These are phyloP conservation scores for Leishmania martiniquensis DNA, from an alignment of 208 protist species.

Conservation along the genomic window DNA sequence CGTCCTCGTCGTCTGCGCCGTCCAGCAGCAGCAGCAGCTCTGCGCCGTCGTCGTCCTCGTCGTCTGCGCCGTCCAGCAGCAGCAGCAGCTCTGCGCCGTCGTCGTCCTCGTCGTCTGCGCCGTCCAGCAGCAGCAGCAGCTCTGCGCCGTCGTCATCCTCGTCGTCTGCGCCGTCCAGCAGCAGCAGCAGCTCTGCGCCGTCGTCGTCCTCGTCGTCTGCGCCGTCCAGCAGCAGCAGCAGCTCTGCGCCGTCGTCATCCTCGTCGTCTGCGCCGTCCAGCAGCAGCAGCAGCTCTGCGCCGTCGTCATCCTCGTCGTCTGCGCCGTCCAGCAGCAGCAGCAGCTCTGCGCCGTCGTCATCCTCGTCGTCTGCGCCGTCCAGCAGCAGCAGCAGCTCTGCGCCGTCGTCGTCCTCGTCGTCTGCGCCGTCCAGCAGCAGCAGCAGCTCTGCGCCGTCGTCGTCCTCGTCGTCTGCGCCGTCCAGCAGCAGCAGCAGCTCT, in stretches of 20 bases:
- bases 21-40: slow-evolving; percentile 3
- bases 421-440: no score
- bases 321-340: neutral
- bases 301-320: neutral
- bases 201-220: neutral
- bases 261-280: neutral
- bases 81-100: neutral
- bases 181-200: neutral
- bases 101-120: neutral
- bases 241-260: neutral
- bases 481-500: slow-evolving; percentile 1
- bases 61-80: neutral
- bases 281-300: neutral
- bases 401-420: neutral
- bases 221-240: slow-evolving; percentile 1
- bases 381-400: neutral
- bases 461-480: slow-evolving; percentile 3
- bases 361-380: neutral
- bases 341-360: neutral
- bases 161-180: neutral
- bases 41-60: neutral
- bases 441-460: neutral
- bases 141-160: neutral
- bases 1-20: neutral
- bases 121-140: slow-evolving; percentile 1